Base-by-base conservation (phyloP, 202 grass and related monocot genomes). In the Brachypodium distachyon region DNA sequence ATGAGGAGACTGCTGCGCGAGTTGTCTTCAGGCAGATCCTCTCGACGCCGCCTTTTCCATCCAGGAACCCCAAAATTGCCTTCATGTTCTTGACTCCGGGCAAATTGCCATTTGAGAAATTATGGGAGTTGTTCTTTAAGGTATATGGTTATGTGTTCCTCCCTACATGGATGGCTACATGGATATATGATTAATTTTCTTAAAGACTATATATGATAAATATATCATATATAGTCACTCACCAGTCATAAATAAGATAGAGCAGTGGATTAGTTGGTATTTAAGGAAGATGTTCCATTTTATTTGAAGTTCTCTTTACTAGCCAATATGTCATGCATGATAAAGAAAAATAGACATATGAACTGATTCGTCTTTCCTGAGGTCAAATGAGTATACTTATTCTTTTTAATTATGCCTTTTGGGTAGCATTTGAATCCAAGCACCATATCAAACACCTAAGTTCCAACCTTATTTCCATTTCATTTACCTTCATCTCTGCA, bases 31-130 rank as follows among this genome's bases (percentile, higher is more conserved):
- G 65, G 65, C 70, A 92, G 32, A 86, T 92, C 13, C 83, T 92
- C 12, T 46, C 79, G 10, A 67, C 77, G n/a, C 85, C 86, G 13
- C 33, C 82, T 28, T 36, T 68, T 52, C 61, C 11, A 10, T 83
- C 90, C 5, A 83, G 42, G 64, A 73, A 42, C 19, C 68, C 64
- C 0, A 92, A 92, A 49, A 85, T 92, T 22, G 90, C 90, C 76
- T 92, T 92, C 82, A 83, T 92, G 90, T 92, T 92, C 83, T 88
- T 92, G 59, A 86, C 86, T 4, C 86, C 82, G 4, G 90, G 90
- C 18, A 47, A 70, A 25, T 68, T 92, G 70, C 90, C 90, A 10
- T 92, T 92, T 67, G 90, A 92, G 71, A 92, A 60, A 29, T 46
- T 92, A 6, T 92, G 90, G 90, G 85, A 88, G 42, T 86, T 83